These are phyloP conservation scores for Gloeostereum incarnatum DNA, from an alignment of 768 basidiomycete species.

Conservation along the genomic window DNA sequence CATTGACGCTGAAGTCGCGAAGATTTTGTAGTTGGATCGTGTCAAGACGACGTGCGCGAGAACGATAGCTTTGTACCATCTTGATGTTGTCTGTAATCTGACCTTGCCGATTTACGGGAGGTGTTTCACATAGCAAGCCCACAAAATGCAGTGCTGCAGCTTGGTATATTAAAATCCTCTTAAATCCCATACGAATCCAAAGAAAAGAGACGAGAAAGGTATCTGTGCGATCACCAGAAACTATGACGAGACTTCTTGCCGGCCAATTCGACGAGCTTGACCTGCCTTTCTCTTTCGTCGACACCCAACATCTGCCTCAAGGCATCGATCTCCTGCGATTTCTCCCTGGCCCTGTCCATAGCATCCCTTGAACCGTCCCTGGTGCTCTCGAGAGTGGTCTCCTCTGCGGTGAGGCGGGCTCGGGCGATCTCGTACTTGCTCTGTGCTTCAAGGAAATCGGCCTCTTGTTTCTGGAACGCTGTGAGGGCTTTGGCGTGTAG, in stretches of 20 bases:
- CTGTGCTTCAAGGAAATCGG: conserved; percentile 51
- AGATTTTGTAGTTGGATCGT: conserved; percentile 43
- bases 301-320: conserved; percentile 54
- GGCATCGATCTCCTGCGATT: conserved; percentile 65
- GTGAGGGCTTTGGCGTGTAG: conserved; percentile 43
- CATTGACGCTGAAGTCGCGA: conserved; percentile 56
- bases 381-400: conserved; percentile 38
- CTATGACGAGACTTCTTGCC: no score
- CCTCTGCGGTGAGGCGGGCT: conserved; percentile 35
- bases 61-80: no score
- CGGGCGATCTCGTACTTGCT: conserved; percentile 45
- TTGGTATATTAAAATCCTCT: no score
- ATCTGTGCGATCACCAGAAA: no score
- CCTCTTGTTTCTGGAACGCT: conserved; percentile 54
- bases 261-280: conserved; percentile 35
- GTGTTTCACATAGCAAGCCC: no score
- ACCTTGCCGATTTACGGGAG: no score
- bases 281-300: conserved; percentile 62
- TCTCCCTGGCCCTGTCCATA: conserved; percentile 56
- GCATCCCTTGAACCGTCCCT: conserved; percentile 46
- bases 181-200: no score
- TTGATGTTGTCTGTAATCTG: no score
- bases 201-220: no score
- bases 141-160: no score
- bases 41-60: no score